These are phyloP conservation scores for Somion occarium DNA, from an alignment of 1,284 basidiomycete genomes.

Conservation along the genomic window DNA sequence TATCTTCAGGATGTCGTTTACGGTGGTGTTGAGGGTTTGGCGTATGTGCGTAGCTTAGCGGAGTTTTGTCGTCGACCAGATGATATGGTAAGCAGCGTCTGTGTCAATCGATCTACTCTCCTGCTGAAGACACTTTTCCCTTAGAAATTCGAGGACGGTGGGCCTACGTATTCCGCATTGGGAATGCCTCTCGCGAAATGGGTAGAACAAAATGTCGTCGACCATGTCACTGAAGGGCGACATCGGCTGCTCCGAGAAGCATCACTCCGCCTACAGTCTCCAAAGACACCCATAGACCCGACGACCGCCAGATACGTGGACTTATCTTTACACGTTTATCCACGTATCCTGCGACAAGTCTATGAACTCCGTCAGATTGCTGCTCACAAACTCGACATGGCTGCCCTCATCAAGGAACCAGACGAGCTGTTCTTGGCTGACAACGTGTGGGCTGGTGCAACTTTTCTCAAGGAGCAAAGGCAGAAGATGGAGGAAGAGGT, in stretches of 20 bases:
- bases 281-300: constrained; percentile 11
- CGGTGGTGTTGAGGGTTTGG: constrained; percentile 67
- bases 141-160: constrained; percentile 3
- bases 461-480: constrained; percentile 32
- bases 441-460: constrained; percentile 47
- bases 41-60: constrained; percentile 69
- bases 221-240: constrained; percentile 56
- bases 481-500: constrained; percentile 19
- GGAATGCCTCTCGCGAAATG: constrained; percentile 51
- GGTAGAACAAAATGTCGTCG: constrained; percentile 53
- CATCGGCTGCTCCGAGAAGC: constrained; percentile 34
- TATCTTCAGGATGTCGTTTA: constrained; percentile 69
- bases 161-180: constrained; percentile 17
- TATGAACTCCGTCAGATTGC: constrained; percentile 38
- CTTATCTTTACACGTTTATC: constrained; percentile 39
- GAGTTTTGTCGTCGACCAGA: constrained; percentile 48
- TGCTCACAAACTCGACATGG: constrained; percentile 60
- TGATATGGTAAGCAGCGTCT: constrained; percentile 4
- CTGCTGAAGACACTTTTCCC: no score
- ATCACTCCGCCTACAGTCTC: constrained; percentile 14
- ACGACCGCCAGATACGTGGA: constrained; percentile 9
- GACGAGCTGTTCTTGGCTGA: constrained; percentile 63
- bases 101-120: not conserved
- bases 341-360: constrained; percentile 36
- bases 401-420: constrained; percentile 52